Conservation (phyloP, 352 stramenopile species). For the Phytopythium vexans region DNA sequence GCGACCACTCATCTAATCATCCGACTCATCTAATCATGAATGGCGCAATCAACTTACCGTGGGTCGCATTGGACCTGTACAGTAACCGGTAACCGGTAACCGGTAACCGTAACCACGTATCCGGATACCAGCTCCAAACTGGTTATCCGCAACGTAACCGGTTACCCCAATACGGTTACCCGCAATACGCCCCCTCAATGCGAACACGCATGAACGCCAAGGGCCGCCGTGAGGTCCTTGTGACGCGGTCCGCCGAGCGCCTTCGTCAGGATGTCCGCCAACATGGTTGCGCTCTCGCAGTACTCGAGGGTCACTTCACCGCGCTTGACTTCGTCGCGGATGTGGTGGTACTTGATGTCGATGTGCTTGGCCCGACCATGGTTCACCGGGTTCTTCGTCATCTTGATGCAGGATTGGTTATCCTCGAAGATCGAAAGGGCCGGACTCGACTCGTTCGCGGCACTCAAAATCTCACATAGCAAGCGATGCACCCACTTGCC, state of each 20-base stretch:
- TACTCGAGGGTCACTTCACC: constrained; percentile 10
- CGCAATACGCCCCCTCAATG: too few species aligned
- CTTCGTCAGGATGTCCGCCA: constrained; percentile 17
- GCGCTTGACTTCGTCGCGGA: constrained; percentile 8
- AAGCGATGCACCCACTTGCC: constrained; percentile 11
- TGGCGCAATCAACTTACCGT: too few species aligned
- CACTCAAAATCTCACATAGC: constrained; percentile 4
- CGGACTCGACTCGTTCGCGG: background rate
- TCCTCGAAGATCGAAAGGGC: constrained; percentile 9
- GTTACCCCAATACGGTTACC: too few species aligned
- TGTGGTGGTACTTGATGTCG: constrained; percentile 8
- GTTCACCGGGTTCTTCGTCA: constrained; percentile 8
- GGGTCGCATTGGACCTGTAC: too few species aligned
- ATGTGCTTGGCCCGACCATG: constrained; percentile 14
- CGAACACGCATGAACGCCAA: too few species aligned
- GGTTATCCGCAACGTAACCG: too few species aligned
- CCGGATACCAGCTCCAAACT: too few species aligned
- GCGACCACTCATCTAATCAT: too few species aligned
- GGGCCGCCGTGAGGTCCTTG: too few species aligned
- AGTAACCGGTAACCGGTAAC: too few species aligned
- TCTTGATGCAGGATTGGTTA: constrained; percentile 4
- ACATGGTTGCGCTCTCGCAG: constrained; percentile 8
- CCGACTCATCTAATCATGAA: too few species aligned
- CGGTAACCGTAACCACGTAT: too few species aligned
- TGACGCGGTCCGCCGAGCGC: constrained; percentile 4